Evolutionary conservation across 768 basidiomycete genomes (phyloP).

Genomic region (Serendipita indica): DNA sequence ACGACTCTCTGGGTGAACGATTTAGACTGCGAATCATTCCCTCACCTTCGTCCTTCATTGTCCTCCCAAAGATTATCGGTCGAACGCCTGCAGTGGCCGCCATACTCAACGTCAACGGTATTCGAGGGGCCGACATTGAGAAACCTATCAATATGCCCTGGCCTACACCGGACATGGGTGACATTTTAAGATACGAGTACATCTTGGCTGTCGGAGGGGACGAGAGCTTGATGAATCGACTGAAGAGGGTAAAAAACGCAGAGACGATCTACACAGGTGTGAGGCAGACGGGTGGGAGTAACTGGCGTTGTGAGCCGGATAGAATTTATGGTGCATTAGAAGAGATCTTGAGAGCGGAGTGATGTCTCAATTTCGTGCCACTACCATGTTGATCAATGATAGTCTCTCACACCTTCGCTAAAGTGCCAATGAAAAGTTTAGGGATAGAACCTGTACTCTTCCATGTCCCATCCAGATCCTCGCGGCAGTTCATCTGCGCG

Average conservation of each 20-base stretch:
- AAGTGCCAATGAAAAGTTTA: neutral
- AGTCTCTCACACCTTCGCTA: neutral
- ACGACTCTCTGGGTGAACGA: slow-evolving; percentile 72
- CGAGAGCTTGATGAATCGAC: slow-evolving; percentile 58
- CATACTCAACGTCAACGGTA: slow-evolving; percentile 52
- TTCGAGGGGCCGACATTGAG: slow-evolving; percentile 20
- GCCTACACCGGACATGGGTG: slow-evolving; percentile 27
- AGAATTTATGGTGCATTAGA: neutral
- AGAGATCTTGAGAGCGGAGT: neutral
- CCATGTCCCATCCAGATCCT: neutral
- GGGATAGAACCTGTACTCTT: neutral
- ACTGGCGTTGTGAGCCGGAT: slow-evolving; percentile 4
- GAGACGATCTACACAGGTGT: slow-evolving; percentile 59
- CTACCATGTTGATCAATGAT: neutral
- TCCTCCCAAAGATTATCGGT: slow-evolving; percentile 69
- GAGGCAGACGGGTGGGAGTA: slow-evolving; percentile 17
- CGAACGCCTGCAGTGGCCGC: slow-evolving; percentile 71
- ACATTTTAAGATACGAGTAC: slow-evolving; percentile 32
- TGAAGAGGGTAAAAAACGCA: slow-evolving; percentile 58
- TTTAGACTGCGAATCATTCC: slow-evolving; percentile 72
- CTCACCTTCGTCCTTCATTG: slow-evolving; percentile 62
- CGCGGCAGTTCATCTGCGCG: neutral
- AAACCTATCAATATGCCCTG: slow-evolving; percentile 18
- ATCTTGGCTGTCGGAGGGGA: slow-evolving; percentile 56
- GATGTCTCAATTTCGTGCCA: neutral